Base-by-base conservation (phyloP, 495 filamentous ascomycete genomes). In the Amphirosellinia nigrospora region DNA sequence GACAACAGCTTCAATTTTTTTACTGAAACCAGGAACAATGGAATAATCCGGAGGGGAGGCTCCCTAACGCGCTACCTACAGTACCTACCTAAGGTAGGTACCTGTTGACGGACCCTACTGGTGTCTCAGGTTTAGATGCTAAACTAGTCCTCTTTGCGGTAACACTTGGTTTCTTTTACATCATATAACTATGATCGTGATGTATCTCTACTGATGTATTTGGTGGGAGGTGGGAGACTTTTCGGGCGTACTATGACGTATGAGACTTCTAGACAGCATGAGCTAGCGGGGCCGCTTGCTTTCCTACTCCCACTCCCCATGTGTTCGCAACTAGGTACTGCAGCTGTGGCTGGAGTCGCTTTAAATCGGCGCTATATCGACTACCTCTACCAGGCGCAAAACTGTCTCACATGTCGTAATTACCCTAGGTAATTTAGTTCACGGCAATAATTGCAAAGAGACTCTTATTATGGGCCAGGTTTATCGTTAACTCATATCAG, bases 111-210 rank as follows among this genome's bases (percentile, higher is more conserved):
- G n/a, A n/a, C n/a, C n/a, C n/a, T n/a, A n/a, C n/a, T n/a, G n/a
- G n/a, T n/a, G n/a, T n/a, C n/a, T n/a, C n/a, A n/a, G n/a, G n/a
- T n/a, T n/a, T n/a, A n/a, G n/a, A n/a, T n/a, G n/a, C n/a, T n/a
- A 30, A 58, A 21, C 16, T 58, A 58, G 55, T 58, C 30, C 55
- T 56, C 55, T 58, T 36, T 36, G 55, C 16, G 55, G 55, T 5
- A 26, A n/a, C 11, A n/a, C 21, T 28, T 23, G 30, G 30, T 21
- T 21, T 36, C 30, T 3, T 41, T 41, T 45, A 32, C 41, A 62
- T 69, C 66, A 62, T 69, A 58, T 45, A 56, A 70, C 26, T 34
- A 70, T 70, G 66, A 74, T 77, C 62, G 38, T 72, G 71, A 61
- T 74, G 58, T 4, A 70, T 67, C 63, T 39, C 70, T 68, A 19